Base-by-base conservation (phyloP, 2,329 filamentous ascomycete species). In the Colletotrichum echinochloae region DNA sequence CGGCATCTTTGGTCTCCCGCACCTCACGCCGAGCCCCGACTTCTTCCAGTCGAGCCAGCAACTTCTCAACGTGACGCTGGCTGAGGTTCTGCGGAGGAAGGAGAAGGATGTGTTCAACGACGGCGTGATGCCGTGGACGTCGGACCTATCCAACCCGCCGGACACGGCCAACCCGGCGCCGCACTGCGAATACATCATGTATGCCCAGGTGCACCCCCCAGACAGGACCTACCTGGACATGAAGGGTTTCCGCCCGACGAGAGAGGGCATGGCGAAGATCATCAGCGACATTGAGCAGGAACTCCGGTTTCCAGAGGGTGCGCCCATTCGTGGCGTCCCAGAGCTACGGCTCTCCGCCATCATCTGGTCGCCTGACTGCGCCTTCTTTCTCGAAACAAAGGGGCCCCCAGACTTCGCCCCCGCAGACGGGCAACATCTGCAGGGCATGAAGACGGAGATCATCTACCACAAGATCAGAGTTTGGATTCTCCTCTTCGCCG, bases 111-210 rank as follows among this genome's bases (percentile, higher is more conserved):
- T 84, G 68, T 84, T 87, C 78, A 79, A 84, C 74, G 87, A 92
- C 76, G 83, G 87, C 23, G 85, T 83, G 37, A 91, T 93, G 75
- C 93, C 94, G 0, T 98, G 94, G 94, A 89, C 90, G 3, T 92
- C 93, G 2, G 89, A 89, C 64, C 82, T 90, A 3, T 88, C 92
- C 72, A 89, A 85, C 7, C 81, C 86, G 14, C 86, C 81, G n/a
- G 90, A 92, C 71, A 82, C 86, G 14, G 84, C 83, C 67, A 86
- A 87, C 70, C 87, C 89, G 23, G 81, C 87, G 41, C 94, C 94
- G 0, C 92, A 93, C 75, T 99, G 96, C 85, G 96, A 99, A 80
- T 94, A 94, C 77, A 83, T 99, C 60, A 83, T 97, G 65, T 98
- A 95, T 79, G 84, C 95, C 37, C 96, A 98, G 78, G 86, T 95